Percentiles rank a stretch among this genome's conserved stretches.
Evolutionary conservation across 441 rosid species (phyloP).

Genomic region (Metrosideros polymorpha): DNA sequence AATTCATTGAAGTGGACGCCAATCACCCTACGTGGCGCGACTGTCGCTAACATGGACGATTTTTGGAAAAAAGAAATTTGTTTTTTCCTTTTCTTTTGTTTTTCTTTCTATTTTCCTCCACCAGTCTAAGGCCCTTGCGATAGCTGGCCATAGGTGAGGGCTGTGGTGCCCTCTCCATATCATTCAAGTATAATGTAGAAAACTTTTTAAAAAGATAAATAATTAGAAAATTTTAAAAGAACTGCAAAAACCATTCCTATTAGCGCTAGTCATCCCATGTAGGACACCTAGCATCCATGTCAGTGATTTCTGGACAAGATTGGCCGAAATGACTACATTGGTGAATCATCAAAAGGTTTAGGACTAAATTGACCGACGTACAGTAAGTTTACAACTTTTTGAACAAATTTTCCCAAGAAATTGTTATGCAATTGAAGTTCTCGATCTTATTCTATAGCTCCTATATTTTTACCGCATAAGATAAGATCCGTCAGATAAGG

Average conservation of each 20-base stretch:
- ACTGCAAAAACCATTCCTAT: too few species aligned
- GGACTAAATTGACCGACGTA: background rate
- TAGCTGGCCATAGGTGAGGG: background rate
- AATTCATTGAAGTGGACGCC: too few species aligned
- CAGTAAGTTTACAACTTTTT: too few species aligned
- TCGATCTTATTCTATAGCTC: background rate
- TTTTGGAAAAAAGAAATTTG: too few species aligned
- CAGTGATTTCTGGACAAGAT: background rate
- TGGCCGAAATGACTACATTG: background rate
- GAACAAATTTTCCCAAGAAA: background rate
- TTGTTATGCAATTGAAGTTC: background rate
- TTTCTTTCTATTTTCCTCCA: background rate
- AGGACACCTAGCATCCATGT: too few species aligned
- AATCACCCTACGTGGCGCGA: too few species aligned
- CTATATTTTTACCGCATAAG: background rate
- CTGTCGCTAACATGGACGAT: fast-evolving
- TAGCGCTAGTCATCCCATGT: fast-evolving
- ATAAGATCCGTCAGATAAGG: background rate
- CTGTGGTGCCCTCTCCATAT: background rate
- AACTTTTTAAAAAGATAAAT: too few species aligned
- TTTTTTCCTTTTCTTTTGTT: too few species aligned
- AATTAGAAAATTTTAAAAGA: too few species aligned
- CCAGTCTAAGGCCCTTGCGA: fast-evolving
- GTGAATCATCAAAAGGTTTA: fast-evolving
- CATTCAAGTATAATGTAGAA: background rate